phyloP scores from a whole-genome alignment of 495 filamentous ascomycete species.

The Daldinia bambusicola region DNA sequence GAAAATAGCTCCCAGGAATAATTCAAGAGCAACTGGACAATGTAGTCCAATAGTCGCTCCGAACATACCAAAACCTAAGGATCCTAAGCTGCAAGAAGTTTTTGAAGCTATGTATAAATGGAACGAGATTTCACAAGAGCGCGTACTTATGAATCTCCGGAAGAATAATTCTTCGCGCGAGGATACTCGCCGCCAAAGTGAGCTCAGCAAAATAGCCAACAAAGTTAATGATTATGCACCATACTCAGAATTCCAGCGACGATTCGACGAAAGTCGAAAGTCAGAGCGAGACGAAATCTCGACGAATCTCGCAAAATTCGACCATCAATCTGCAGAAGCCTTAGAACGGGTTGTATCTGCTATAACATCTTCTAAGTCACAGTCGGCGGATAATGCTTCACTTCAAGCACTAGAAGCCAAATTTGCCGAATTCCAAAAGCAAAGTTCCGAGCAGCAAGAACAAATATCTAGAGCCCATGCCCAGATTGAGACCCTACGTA shows the following conservation, averaged over 20 bases:
- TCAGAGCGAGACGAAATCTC: conserved; percentile 23
- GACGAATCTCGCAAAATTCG: conserved; percentile 9
- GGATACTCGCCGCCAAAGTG: conserved; percentile 16
- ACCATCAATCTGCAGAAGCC: conserved; percentile 24
- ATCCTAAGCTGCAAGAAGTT: conserved; percentile 41
- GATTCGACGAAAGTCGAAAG: conserved; percentile 27
- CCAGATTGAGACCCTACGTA: conserved; percentile 33
- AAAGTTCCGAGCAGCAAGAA: conserved; percentile 27
- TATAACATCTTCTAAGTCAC: conserved; percentile 22
- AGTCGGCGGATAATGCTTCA: conserved; percentile 24
- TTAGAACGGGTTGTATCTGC: conserved; percentile 35
- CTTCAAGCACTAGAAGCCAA: conserved; percentile 33
- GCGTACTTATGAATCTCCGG: conserved; percentile 26
- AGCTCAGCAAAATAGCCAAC: conserved; percentile 23
- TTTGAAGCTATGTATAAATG: conserved; percentile 37
- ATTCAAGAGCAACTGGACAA: neutral
- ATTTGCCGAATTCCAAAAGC: conserved; percentile 31
- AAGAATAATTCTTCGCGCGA: conserved; percentile 28
- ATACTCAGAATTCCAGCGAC: conserved; percentile 32
- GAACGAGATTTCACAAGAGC: conserved; percentile 27
- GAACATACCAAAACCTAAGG: conserved; percentile 31
- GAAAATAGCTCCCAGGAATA: conserved; percentile 18
- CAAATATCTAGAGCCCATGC: conserved; percentile 19
- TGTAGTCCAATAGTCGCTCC: neutral
- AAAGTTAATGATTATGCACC: conserved; percentile 42